These are phyloP conservation scores for Candida maris DNA, from an alignment of 805 yeast species.

Conservation along the genomic window DNA sequence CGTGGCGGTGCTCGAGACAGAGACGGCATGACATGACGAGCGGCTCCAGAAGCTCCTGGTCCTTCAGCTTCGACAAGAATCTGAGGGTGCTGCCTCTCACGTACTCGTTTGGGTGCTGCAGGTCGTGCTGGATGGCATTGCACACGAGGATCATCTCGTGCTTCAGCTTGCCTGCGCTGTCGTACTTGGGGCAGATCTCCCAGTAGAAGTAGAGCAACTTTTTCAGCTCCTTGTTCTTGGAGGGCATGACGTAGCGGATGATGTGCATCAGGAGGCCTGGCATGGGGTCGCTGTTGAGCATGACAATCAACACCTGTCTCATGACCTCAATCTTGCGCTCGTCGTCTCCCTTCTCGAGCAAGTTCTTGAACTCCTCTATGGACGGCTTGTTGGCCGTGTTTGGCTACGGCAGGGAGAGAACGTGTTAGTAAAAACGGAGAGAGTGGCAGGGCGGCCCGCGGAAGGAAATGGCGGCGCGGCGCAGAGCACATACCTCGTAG, in stretches of 20 bases:
- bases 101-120: conserved; percentile 97
- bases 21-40: conserved; percentile 88
- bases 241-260: conserved; percentile 96
- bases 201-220: conserved; percentile 91
- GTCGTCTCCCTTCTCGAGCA: conserved; percentile 86
- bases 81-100: conserved; percentile 94
- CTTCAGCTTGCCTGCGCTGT: conserved; percentile 82
- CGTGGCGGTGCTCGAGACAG: conserved; percentile 94
- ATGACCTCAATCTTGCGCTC: conserved; percentile 84
- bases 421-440: conserved; percentile 1
- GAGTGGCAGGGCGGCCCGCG: too few relatives aligned
- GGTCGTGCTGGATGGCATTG: conserved; percentile 94
- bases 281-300: conserved; percentile 90
- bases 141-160: conserved; percentile 99
- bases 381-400: conserved; percentile 59
- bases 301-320: conserved; percentile 79
- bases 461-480: too few relatives aligned
- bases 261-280: conserved; percentile 94
- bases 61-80: conserved; percentile 84
- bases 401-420: conserved; percentile 37
- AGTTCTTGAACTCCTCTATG: conserved; percentile 66
- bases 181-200: conserved; percentile 95
- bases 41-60: conserved; percentile 92
- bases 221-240: conserved; percentile 84
- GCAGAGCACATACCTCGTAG: conserved; percentile 46